phyloP scores from a whole-genome alignment of 192 early-diverging fungal genomes.

The Linnemannia hyalina region DNA sequence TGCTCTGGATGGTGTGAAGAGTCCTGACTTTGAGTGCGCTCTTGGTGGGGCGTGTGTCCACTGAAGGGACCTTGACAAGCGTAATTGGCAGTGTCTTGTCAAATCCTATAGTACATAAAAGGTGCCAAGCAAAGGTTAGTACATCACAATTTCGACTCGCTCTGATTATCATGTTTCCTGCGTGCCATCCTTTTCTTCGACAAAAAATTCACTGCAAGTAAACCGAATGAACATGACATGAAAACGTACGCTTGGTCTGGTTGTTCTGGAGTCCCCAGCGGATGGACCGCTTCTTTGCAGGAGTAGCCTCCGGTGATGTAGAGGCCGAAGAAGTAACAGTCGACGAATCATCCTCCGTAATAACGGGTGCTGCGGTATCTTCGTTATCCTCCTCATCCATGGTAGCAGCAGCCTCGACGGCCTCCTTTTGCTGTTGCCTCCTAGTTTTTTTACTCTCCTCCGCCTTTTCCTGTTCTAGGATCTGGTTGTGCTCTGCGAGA shows the following conservation, averaged over 20 bases:
- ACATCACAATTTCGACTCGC: not conserved
- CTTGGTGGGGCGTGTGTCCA: slow-evolving; percentile 36
- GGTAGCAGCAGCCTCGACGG: not conserved
- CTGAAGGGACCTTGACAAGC: slow-evolving; percentile 31
- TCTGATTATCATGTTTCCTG: not conserved
- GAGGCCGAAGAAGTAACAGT: slow-evolving; percentile 30
- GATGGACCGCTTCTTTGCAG: slow-evolving; percentile 39
- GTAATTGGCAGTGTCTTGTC: slow-evolving; percentile 49
- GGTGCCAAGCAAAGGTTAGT: slow-evolving; percentile 4
- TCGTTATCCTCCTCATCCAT: slow-evolving; percentile 3
- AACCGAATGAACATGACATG: not conserved
- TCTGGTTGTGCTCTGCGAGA: slow-evolving; percentile 35
- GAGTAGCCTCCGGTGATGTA: slow-evolving; percentile 17
- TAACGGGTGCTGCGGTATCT: not conserved
- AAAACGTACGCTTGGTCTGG: slow-evolving; percentile 34
- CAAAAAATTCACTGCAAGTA: not conserved
- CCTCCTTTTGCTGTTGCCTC: slow-evolving; percentile 8
- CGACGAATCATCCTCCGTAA: slow-evolving; percentile 2
- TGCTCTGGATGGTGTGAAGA: slow-evolving; percentile 25
- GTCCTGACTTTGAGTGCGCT: slow-evolving; percentile 50
- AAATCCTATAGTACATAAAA: slow-evolving; percentile 17
- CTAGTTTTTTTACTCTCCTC: slow-evolving; percentile 7
- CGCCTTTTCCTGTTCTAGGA: slow-evolving; percentile 35
- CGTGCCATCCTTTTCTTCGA: not conserved
- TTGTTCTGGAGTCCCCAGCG: slow-evolving; percentile 48